Conservation (phyloP, 306 rosid species). For the Cucurbita pepo region DNA sequence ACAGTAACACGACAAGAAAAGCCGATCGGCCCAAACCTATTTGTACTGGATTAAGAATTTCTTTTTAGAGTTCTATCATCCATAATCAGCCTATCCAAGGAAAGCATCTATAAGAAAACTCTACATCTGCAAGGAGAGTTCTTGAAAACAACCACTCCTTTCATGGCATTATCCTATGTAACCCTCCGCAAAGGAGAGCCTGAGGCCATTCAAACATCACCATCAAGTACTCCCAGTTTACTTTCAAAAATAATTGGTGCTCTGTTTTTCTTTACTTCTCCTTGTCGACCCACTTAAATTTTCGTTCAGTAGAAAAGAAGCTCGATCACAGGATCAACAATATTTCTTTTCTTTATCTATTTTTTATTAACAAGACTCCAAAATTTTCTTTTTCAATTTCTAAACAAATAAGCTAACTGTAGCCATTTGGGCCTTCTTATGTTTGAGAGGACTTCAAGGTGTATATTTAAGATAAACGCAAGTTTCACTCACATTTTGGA, state of each 20-base stretch:
- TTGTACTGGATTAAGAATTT: not conserved
- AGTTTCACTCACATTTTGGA: not conserved
- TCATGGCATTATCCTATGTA: not conserved
- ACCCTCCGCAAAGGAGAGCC: not conserved
- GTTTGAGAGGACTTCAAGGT: not conserved
- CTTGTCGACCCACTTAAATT: not conserved
- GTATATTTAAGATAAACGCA: not conserved
- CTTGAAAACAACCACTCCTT: not conserved
- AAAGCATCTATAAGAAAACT: not conserved
- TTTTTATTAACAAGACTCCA: not conserved
- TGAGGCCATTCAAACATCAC: not conserved
- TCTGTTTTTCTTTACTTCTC: not conserved
- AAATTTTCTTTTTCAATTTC: not conserved
- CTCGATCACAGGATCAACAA: not conserved
- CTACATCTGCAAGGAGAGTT: not conserved
- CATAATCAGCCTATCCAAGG: not conserved
- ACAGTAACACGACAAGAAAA: not conserved
- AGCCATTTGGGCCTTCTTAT: not conserved
- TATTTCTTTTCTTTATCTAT: not conserved
- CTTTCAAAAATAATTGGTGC: not conserved
- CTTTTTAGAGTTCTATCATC: not conserved
- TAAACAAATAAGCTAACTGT: not conserved
- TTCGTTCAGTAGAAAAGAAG: not conserved
- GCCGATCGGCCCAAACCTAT: not conserved
- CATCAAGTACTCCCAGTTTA: not conserved